A percentile compares a stretch with the other conserved stretches of the same genome.
phyloP scores from a whole-genome alignment of 208 protist genomes.

The Sergeia podlipaevii region DNA sequence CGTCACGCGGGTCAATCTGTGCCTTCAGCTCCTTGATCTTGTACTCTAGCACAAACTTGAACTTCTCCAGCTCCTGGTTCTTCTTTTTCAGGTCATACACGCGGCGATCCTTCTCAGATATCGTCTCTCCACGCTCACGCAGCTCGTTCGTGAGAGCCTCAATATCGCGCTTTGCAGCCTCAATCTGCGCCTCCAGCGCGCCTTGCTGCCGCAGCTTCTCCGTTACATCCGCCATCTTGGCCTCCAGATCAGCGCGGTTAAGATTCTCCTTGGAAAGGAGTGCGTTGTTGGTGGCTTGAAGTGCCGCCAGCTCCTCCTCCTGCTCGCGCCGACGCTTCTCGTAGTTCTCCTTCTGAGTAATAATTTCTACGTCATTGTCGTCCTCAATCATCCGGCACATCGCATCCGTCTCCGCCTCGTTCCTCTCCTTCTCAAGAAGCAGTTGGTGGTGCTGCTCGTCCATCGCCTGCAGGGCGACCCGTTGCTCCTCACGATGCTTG shows the following conservation, averaged over 20 bases:
- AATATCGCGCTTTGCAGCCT: conserved; percentile 93
- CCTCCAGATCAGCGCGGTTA: conserved; percentile 89
- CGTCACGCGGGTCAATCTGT: conserved; percentile 97
- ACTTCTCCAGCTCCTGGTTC: conserved; percentile 98
- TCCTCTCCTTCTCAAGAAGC: conserved; percentile 47
- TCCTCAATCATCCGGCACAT: conserved; percentile 92
- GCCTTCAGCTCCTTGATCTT: conserved; percentile 98
- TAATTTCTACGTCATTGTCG: conserved; percentile 94
- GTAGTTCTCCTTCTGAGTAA: conserved; percentile 90
- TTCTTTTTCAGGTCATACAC: conserved; percentile 97
- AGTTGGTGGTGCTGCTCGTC: conserved; percentile 68
- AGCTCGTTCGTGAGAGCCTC: conserved; percentile 91
- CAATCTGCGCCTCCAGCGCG: conserved; percentile 91
- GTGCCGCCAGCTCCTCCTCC: conserved; percentile 73
- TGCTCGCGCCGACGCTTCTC: conserved; percentile 91
- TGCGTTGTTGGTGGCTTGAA: conserved; percentile 89
- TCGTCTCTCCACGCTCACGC: conserved; percentile 93
- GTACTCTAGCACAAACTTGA: conserved; percentile 99
- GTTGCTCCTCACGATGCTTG: conserved; percentile 52
- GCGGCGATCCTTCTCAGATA: conserved; percentile 96
- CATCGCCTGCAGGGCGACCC: conserved; percentile 33
- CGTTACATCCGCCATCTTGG: conserved; percentile 78
- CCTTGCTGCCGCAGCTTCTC: conserved; percentile 84
- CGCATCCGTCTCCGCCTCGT: conserved; percentile 80
- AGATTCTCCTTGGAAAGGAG: conserved; percentile 91